These are phyloP conservation scores for Saussurea involucrata DNA, from an alignment of 129 eudicot species.

Conservation along the genomic window DNA sequence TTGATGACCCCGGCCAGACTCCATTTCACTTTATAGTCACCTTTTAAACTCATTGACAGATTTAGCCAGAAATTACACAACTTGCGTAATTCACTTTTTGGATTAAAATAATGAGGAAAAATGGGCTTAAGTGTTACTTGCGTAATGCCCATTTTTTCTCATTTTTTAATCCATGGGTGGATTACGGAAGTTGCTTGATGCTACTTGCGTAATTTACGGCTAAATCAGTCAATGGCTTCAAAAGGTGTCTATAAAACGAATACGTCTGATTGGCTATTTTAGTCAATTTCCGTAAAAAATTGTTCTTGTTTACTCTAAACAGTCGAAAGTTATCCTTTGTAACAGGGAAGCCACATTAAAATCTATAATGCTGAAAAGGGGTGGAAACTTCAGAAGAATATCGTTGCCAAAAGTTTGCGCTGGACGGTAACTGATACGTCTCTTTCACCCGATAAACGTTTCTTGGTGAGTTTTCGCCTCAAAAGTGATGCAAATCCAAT, in stretches of 20 bases:
- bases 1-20: background rate
- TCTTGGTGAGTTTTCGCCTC: conserved; percentile 46
- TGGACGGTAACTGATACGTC: conserved; percentile 97
- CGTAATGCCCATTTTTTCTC: background rate
- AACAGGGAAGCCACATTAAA: conserved; percentile 89
- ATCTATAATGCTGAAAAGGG: conserved; percentile 79
- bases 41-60: background rate
- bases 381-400: conserved; percentile 85
- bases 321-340: background rate
- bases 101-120: background rate
- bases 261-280: background rate
- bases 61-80: background rate
- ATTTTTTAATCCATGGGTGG: background rate
- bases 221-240: background rate
- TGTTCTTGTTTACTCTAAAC: conserved; percentile 5
- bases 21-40: background rate
- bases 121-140: background rate
- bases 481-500: background rate
- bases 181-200: background rate
- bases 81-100: background rate
- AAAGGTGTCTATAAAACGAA: background rate
- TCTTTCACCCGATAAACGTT: conserved; percentile 82
- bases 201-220: background rate
- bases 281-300: background rate
- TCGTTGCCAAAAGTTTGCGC: conserved; percentile 76